A percentile compares a stretch with the other conserved stretches of the same genome.
These are phyloP conservation scores for Aspergillus persii DNA, from an alignment of 2,329 filamentous ascomycete species.

Conservation along the genomic window DNA sequence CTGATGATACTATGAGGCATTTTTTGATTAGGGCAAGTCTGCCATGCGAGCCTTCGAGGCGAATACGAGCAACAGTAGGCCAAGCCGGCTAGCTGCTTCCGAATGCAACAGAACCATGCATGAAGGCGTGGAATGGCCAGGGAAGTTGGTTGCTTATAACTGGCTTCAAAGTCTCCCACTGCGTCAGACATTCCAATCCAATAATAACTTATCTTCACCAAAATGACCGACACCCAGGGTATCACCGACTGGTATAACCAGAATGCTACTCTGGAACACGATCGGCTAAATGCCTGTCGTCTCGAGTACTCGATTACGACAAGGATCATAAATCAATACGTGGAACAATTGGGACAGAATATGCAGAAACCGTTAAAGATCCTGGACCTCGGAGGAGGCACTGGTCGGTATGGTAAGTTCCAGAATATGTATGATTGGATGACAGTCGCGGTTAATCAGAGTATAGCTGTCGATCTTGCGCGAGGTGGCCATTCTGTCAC, in stretches of 20 bases:
- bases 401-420: conserved; percentile 1
- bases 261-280: neutral
- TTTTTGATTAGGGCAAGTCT: neutral
- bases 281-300: neutral
- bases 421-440: neutral
- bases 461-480: neutral
- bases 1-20: conserved; percentile 36
- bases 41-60: neutral
- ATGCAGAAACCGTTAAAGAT: neutral
- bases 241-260: neutral
- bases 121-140: neutral
- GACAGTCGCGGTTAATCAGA: neutral
- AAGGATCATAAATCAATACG: neutral
- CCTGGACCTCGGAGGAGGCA: neutral
- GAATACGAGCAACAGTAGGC: neutral
- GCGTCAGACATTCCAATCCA: neutral
- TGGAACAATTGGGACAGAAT: neutral
- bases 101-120: neutral
- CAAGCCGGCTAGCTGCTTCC: neutral
- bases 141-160: neutral
- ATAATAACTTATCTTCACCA: neutral
- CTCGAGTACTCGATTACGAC: neutral
- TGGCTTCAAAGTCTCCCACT: neutral
- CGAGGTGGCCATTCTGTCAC: neutral
- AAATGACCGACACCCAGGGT: neutral